phyloP scores from a whole-genome alignment of 2,329 filamentous ascomycete species.

The Penicillium sp. region DNA sequence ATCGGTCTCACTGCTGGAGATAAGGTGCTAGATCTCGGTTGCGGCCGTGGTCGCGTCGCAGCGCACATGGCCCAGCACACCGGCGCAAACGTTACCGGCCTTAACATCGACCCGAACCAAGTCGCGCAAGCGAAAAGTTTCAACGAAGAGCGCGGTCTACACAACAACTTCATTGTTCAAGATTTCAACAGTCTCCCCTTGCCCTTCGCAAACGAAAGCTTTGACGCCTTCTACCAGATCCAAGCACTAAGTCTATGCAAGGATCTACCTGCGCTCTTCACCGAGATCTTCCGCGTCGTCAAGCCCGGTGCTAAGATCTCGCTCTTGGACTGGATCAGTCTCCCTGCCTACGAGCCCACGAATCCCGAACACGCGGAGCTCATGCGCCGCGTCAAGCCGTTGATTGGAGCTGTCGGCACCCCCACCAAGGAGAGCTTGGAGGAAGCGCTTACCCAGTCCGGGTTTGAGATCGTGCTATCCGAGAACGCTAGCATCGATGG shows the following conservation, averaged over 20 bases:
- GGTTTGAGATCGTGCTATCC: constrained; percentile 50
- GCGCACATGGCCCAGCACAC: constrained; percentile 55
- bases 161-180: constrained; percentile 51
- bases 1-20: constrained; percentile 49
- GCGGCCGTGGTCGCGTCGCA: constrained; percentile 55
- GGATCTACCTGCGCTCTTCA: constrained; percentile 49
- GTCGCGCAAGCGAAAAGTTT: constrained; percentile 49
- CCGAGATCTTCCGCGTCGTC: constrained; percentile 52
- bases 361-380: constrained; percentile 52
- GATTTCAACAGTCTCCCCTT: constrained; percentile 56
- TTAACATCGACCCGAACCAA: constrained; percentile 59
- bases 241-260: constrained; percentile 58
- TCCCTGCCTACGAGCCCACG: constrained; percentile 51
- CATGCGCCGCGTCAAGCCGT: constrained; percentile 57
- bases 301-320: constrained; percentile 55
- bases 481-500: constrained; percentile 56
- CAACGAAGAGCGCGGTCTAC: constrained; percentile 47
- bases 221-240: constrained; percentile 60
- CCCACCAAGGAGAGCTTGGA: constrained; percentile 53
- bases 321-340: constrained; percentile 55
- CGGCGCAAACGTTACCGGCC: constrained; percentile 51
- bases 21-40: constrained; percentile 54
- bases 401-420: constrained; percentile 58
- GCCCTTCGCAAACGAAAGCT: constrained; percentile 51
- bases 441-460: constrained; percentile 48